Base-by-base conservation (phyloP, 768 basidiomycete genomes). In the Dentipellis fragilis region DNA sequence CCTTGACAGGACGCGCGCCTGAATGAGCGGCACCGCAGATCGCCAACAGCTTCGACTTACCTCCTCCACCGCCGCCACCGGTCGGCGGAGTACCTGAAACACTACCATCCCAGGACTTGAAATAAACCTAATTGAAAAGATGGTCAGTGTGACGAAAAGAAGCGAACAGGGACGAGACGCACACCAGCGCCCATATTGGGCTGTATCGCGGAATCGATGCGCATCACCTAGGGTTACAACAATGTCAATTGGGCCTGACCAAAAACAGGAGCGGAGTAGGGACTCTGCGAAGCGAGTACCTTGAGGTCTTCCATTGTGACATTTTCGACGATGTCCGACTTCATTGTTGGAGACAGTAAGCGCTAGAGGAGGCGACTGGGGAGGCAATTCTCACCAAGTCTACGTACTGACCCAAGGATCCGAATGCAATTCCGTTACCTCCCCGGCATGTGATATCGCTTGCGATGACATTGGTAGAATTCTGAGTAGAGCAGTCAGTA, bases 401-500 rank as follows among this genome's bases (percentile, higher is more conserved):
- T 16, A 36, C 69, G 58, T 81, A 83, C 66, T 82, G 79, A 14
- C 79, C 81, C 14, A 84, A 65, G 22, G 80, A 81, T 14, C 80
- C 80, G 61, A 82, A 77, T 1, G 81, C 81, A 34, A 84, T 75
- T 2, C 80, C 80, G 58, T 81, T 81, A 10, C 80, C 81, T 14
- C 81, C 82, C 19, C 75, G 72, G 59, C 81, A 83, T 51, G 73
- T 75, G 46, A 80, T 70, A 57, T 79, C 76, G 4, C 69, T 66
- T 0, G 73, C 75, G 21, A 75, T 34, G 54, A 83, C 64, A 58
- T 80, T 79, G 2, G 80, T 75, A 36, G 78, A 78, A 64, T 83
- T 83, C 80, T 81, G 49, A 35, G 0, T 11, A 11, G 21, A 21
- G 36, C 6, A 10, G n/a, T 57, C 23, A 38, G 46, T 17, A 52